Base-by-base conservation (phyloP, 805 yeast genomes). In the Nakazawaea ernobii region DNA sequence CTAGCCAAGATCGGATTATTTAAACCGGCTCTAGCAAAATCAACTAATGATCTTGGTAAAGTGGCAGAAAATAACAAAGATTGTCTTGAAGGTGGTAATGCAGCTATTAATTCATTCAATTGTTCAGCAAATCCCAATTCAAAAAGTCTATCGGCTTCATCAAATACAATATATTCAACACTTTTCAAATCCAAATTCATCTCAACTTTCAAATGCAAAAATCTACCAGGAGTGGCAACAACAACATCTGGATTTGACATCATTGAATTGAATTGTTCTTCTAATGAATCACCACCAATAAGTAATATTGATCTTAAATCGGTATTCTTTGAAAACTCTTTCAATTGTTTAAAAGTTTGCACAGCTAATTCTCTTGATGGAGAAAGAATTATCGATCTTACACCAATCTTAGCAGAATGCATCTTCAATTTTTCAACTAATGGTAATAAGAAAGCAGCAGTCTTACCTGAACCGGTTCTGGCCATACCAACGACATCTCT, bases 401-500 rank as follows among this genome's bases (percentile, higher is more conserved):
- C 83, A 52, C 99, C 99, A 39, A 86, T 84, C 60, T 81, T 86
- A 29, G 96, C 90, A 39, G 86, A 79, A 62, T 92, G 97, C 1
- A 80, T 66, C 63, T 87, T 88, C 55, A 92, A 73, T 60, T 79
- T 83, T 57, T 94, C 97, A 53, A 94, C 74, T 71, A 94, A 74
- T 3, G 99, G 99, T 46, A 94, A 68, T 17, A 88, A 77, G 62
- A 94, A 94, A 1, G 99, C 98, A 8, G 99, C 99, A 0, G 99
- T 94, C 62, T 94, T 94, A 74, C 99, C 99, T 26, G 96, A 87
- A 59, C 99, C 99, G 0, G 99, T 94, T 60, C 99, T 78, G 13
- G 99, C 99, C 99, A 94, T 94, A 61, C 97, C 99, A 13, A 94
- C 99, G 37, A 94, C 95, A 67, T 94, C 99, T 60, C 95, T 75